phyloP scores from a whole-genome alignment of 331 rosid genomes.

The Arachis monticola region DNA sequence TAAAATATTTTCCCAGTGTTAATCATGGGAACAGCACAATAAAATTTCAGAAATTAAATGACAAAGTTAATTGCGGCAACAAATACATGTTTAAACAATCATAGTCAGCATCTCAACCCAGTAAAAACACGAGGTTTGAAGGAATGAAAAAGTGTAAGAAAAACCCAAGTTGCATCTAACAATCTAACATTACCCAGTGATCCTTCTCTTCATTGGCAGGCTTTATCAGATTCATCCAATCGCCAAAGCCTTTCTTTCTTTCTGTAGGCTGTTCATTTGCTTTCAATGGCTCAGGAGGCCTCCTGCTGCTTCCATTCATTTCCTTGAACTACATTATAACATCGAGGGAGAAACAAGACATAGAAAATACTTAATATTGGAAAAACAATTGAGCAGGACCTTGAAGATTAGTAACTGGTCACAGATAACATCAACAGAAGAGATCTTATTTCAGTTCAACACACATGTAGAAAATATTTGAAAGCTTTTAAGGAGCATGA shows the following conservation, averaged over 20 bases:
- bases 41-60: conserved; percentile 1
- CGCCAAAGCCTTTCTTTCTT: conserved; percentile 84
- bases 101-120: conserved; percentile 13
- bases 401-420: background rate
- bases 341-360: conserved; percentile 15
- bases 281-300: conserved; percentile 65
- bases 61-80: conserved; percentile 9
- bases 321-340: conserved; percentile 73
- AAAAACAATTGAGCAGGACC: conserved; percentile 6
- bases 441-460: background rate
- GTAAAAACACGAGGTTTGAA: conserved; percentile 4
- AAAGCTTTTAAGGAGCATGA: background rate
- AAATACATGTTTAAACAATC: conserved; percentile 9
- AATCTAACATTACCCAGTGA: conserved; percentile 74
- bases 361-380: background rate
- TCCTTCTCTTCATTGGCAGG: conserved; percentile 95
- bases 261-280: conserved; percentile 68
- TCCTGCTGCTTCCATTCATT: conserved; percentile 83
- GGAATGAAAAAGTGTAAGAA: background rate
- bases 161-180: conserved; percentile 25
- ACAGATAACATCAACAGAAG: background rate
- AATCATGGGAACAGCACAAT: background rate
- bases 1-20: background rate
- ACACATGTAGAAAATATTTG: background rate
- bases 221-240: conserved; percentile 89